phyloP scores from a whole-genome alignment of 2,329 filamentous ascomycete species.

The Coniella vitis region DNA sequence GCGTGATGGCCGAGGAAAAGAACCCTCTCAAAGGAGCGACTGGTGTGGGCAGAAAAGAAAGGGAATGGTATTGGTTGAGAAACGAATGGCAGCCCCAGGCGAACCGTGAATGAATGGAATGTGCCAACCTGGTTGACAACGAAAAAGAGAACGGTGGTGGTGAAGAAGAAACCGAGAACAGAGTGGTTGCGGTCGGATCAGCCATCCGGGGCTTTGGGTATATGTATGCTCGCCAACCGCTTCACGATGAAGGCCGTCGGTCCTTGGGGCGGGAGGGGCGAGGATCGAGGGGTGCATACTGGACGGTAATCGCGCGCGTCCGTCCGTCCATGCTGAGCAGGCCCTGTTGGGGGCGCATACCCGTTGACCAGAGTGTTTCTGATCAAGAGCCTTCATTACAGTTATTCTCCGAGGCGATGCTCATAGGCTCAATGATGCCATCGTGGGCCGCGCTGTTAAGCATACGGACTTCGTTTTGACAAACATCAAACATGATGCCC shows the following conservation, averaged over 20 bases:
- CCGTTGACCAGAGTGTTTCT: neutral
- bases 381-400: slow-evolving; percentile 6
- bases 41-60: slow-evolving; percentile 4
- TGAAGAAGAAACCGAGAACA: neutral
- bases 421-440: slow-evolving; percentile 8
- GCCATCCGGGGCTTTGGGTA: slow-evolving; percentile 1
- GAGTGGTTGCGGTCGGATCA: neutral
- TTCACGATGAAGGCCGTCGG: neutral
- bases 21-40: slow-evolving; percentile 6
- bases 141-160: neutral
- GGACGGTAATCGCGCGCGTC: neutral
- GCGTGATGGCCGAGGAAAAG: neutral
- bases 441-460: slow-evolving; percentile 5
- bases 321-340: neutral
- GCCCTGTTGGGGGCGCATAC: too few relatives aligned
- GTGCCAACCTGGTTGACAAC: slow-evolving; percentile 9
- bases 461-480: slow-evolving; percentile 7
- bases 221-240: slow-evolving; percentile 5
- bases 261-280: neutral
- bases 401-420: neutral
- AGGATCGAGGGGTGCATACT: neutral
- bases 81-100: slow-evolving; percentile 18
- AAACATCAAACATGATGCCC: slow-evolving; percentile 13
- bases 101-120: slow-evolving; percentile 16
- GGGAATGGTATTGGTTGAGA: slow-evolving; percentile 7